Conservation (phyloP, 139 green algal species). For the Chlorella vulgaris region DNA sequence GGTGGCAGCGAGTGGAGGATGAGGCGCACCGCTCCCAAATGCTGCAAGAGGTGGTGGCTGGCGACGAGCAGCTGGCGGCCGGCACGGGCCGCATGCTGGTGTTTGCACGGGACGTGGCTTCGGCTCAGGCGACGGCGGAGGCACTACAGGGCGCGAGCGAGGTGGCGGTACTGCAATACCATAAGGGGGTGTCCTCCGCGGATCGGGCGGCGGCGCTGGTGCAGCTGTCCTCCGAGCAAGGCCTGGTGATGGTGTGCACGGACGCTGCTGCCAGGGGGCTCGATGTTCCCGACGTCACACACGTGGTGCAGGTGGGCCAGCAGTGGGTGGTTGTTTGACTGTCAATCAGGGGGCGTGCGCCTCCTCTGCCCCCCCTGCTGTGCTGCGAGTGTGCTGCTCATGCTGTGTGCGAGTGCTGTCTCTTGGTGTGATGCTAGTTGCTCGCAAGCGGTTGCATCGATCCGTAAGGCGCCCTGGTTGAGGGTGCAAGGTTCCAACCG, state of each 20-base stretch:
- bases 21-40: not conserved
- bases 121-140: slow-evolving; percentile 52
- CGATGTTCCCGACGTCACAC: slow-evolving; percentile 82
- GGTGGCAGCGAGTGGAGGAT: slow-evolving; percentile 46
- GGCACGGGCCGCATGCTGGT: slow-evolving; percentile 74
- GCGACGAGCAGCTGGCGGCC: slow-evolving; percentile 15
- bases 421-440: too few relatives aligned
- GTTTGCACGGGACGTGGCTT: slow-evolving; percentile 71
- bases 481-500: too few relatives aligned
- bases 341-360: too few relatives aligned
- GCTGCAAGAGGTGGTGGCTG: slow-evolving; percentile 41
- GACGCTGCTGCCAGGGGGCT: slow-evolving; percentile 91
- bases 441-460: too few relatives aligned
- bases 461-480: too few relatives aligned
- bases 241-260: slow-evolving; percentile 89
- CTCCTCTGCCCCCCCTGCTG: too few relatives aligned
- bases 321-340: too few relatives aligned
- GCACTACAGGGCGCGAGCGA: not conserved
- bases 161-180: slow-evolving; percentile 52
- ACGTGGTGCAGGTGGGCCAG: slow-evolving; percentile 69
- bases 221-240: slow-evolving; percentile 32
- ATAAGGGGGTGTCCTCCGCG: slow-evolving; percentile 47
- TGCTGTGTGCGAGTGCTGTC: too few relatives aligned
- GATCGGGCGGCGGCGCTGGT: slow-evolving; percentile 46
- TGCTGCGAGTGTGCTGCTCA: too few relatives aligned